A percentile compares a stretch with the other conserved stretches of the same genome.
phyloP scores from a whole-genome alignment of 108 stramenopile species.

The Pinguiococcus pyrenoidosus region DNA sequence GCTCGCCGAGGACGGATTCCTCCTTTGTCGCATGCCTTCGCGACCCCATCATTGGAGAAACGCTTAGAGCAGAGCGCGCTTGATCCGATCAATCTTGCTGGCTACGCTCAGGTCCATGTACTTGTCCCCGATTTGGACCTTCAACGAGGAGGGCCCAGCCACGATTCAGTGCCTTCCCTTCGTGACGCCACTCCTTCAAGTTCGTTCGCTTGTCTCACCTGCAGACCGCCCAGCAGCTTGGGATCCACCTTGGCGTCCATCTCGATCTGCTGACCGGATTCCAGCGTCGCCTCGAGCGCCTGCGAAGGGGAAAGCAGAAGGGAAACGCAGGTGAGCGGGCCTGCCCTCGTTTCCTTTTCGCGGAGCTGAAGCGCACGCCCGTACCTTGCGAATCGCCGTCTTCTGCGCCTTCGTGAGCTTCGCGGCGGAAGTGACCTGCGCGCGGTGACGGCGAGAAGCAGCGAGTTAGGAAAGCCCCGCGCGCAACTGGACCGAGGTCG shows the following conservation, averaged over 20 bases:
- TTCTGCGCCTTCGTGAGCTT: not conserved
- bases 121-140: constrained; percentile 78
- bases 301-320: not conserved
- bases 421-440: no score
- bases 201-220: constrained; percentile 29
- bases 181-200: not conserved
- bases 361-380: not conserved
- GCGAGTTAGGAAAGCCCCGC: not conserved
- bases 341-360: not conserved
- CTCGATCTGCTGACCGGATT: constrained; percentile 57
- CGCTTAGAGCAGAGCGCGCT: no score
- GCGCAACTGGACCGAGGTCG: constrained; percentile 41
- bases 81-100: constrained; percentile 64
- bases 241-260: constrained; percentile 67
- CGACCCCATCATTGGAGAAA: no score
- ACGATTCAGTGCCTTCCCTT: not conserved
- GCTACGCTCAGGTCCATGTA: constrained; percentile 87
- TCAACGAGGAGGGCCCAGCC: no score
- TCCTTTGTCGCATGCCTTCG: no score
- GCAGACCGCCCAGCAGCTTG: constrained; percentile 76
- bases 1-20: no score
- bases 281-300: constrained; percentile 20
- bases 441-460: not conserved
- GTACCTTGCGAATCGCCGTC: not conserved
- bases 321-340: constrained; percentile 1